A percentile compares a stretch with the other conserved stretches of the same genome.
Evolutionary conservation across 768 basidiomycete genomes (phyloP).

Genomic region (Kwoniella europaea): DNA sequence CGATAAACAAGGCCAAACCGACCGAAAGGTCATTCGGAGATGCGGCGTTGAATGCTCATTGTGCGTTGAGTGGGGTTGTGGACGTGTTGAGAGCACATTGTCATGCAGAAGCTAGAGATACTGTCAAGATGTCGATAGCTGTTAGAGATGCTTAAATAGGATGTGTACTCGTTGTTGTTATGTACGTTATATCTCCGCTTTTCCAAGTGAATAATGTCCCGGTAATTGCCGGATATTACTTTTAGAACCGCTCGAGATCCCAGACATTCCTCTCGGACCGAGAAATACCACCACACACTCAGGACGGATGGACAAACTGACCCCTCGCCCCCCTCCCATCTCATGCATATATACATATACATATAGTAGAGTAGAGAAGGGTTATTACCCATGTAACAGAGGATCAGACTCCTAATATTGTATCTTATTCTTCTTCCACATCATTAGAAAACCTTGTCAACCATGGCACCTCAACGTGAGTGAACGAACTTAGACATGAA

Average conservation of each 20-base stretch:
- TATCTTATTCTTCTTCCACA: no score
- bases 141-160: conserved; percentile 55
- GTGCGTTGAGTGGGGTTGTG: conserved; percentile 74
- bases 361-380: no score
- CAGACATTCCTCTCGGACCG: conserved; percentile 5
- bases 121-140: conserved; percentile 69
- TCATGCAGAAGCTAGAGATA: conserved; percentile 73
- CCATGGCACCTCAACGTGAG: conserved; percentile 21
- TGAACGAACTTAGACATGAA: neutral
- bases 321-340: no score
- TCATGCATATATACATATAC: no score
- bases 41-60: conserved; percentile 69
- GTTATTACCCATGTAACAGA: no score
- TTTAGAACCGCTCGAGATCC: neutral
- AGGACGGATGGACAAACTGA: no score
- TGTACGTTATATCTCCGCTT: neutral
- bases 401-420: no score
- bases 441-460: neutral
- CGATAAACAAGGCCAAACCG: conserved; percentile 64
- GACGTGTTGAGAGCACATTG: conserved; percentile 83
- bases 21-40: conserved; percentile 79
- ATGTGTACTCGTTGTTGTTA: neutral
- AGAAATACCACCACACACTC: neutral
- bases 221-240: conserved; percentile 3
- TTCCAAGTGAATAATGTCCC: neutral